phyloP scores from a whole-genome alignment of 176 grass and related monocot species.

The Eragrostis curvula region DNA sequence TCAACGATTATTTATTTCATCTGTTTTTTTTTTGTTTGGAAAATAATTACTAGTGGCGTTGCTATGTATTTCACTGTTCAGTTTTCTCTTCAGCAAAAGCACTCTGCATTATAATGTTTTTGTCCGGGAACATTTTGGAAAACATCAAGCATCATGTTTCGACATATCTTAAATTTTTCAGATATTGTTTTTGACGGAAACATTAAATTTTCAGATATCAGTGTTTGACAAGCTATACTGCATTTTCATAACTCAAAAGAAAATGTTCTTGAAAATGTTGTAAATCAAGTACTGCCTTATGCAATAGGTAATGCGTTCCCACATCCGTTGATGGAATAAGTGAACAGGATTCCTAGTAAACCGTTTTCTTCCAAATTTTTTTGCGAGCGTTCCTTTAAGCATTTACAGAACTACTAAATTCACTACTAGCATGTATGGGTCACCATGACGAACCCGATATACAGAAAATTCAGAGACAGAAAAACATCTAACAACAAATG shows the following conservation, averaged over 20 bases:
- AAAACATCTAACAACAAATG: neutral
- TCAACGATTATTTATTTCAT: neutral
- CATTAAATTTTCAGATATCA: slow-evolving; percentile 4
- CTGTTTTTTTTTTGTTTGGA: no score
- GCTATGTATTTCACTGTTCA: neutral
- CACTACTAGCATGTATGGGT: neutral
- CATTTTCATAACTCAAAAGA: neutral
- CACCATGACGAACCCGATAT: neutral
- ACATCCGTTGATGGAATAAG: neutral
- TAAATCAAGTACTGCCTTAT: neutral
- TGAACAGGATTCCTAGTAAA: neutral
- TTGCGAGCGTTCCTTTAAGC: neutral
- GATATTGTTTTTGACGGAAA: no score
- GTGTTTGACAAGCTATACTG: neutral
- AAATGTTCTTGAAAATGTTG: neutral
- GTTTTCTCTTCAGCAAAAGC: slow-evolving; percentile 1
- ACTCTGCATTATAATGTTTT: neutral
- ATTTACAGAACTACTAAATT: slow-evolving; percentile 2
- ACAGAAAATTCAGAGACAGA: neutral
- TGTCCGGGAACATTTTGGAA: neutral
- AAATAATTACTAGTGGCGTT: neutral
- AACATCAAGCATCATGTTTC: neutral
- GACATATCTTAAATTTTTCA: no score
- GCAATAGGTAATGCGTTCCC: neutral
- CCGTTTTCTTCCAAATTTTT: neutral